Conservation (phyloP, 805 yeast genomes). For the Ogataea populi-albae region DNA sequence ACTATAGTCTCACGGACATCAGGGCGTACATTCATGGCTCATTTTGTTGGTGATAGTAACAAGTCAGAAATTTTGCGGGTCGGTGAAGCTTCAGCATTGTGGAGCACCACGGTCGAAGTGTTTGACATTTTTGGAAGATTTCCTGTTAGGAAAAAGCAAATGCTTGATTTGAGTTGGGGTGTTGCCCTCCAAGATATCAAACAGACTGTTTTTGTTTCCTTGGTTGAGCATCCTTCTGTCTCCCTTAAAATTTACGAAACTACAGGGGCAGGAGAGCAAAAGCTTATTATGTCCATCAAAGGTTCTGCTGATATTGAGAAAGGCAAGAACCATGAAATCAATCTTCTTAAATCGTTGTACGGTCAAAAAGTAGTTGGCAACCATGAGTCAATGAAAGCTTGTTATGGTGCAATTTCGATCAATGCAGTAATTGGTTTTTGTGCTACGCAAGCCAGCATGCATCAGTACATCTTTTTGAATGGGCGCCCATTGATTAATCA, state of each 20-base stretch:
- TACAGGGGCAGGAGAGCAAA: slow-evolving; percentile 1
- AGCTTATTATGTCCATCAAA: background rate
- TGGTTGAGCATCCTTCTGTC: slow-evolving; percentile 27
- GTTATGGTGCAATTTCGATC: slow-evolving; percentile 26
- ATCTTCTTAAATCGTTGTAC: slow-evolving; percentile 28
- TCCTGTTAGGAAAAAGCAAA: slow-evolving; percentile 41
- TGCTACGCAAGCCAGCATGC: slow-evolving; percentile 34
- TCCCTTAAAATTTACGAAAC: slow-evolving; percentile 15
- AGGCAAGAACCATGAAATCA: slow-evolving; percentile 1
- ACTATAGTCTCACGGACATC: slow-evolving; percentile 44
- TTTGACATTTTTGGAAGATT: slow-evolving; percentile 40
- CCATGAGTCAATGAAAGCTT: slow-evolving; percentile 29
- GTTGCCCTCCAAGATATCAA: slow-evolving; percentile 31
- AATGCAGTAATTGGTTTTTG: slow-evolving; percentile 40
- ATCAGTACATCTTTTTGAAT: slow-evolving; percentile 48
- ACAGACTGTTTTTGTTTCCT: slow-evolving; percentile 28
- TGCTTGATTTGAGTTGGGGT: slow-evolving; percentile 21
- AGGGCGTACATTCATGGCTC: slow-evolving; percentile 28
- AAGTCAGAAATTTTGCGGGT: too few species aligned
- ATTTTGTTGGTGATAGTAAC: slow-evolving; percentile 16
- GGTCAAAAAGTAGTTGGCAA: slow-evolving; percentile 27
- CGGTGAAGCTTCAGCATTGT: too few species aligned
- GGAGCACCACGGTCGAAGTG: slow-evolving; percentile 33
- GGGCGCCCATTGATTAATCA: slow-evolving; percentile 32
- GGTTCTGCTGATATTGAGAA: slow-evolving; percentile 6